phyloP scores from a whole-genome alignment of 805 yeast genomes.

The Zygoascus bituminiphila region DNA sequence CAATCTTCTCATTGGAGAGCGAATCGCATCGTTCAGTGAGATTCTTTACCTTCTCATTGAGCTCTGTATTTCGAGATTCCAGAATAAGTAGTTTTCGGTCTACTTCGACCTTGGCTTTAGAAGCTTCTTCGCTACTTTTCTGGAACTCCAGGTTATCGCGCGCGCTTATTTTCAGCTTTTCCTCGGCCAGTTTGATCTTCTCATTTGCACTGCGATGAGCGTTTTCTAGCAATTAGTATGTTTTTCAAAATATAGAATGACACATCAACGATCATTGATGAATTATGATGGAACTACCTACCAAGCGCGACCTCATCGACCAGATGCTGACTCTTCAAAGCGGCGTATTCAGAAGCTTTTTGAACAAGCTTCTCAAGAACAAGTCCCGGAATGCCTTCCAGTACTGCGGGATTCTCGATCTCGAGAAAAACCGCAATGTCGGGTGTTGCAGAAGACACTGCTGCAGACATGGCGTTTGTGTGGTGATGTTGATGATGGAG shows the following conservation, averaged over 20 bases:
- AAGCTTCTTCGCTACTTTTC: conserved; percentile 32
- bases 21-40: conserved; percentile 13
- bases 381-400: conserved; percentile 12
- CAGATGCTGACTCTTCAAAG: conserved; percentile 20
- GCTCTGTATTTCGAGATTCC: background rate
- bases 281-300: conserved; percentile 12
- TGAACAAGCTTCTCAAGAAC: conserved; percentile 13
- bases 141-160: conserved; percentile 24
- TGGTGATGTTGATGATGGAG: background rate
- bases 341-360: conserved; percentile 20
- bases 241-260: no score
- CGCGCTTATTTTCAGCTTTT: conserved; percentile 3
- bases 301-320: conserved; percentile 20
- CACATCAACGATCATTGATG: no score
- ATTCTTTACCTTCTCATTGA: background rate
- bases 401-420: conserved; percentile 11
- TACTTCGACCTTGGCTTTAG: conserved; percentile 33
- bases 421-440: conserved; percentile 14
- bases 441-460: background rate
- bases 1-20: conserved; percentile 22
- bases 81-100: conserved; percentile 29
- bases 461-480: background rate
- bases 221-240: conserved; percentile 8
- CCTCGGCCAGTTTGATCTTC: conserved; percentile 7
- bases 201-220: conserved; percentile 8